A percentile compares a stretch with the other conserved stretches of the same genome.
Conservation (phyloP, 257 asterid genomes). For the Solanum clarkiae region DNA sequence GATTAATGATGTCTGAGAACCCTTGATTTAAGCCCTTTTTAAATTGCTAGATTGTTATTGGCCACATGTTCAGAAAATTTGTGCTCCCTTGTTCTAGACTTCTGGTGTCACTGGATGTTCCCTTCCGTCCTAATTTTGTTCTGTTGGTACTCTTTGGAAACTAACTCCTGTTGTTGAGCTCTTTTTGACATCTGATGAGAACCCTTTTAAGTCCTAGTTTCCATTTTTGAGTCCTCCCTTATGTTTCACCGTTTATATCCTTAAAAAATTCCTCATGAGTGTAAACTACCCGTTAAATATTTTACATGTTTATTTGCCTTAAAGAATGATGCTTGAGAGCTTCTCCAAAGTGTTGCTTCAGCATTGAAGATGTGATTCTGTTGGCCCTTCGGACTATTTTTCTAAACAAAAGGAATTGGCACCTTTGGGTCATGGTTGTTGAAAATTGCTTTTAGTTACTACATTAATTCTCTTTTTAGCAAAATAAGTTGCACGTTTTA, state of each 20-base stretch:
- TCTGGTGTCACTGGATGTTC: neutral
- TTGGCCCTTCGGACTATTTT: neutral
- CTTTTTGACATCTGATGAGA: neutral
- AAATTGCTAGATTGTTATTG: neutral
- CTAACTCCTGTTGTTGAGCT: neutral
- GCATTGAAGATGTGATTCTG: neutral
- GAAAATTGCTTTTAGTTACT: neutral
- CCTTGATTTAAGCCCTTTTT: neutral
- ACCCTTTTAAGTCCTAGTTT: neutral
- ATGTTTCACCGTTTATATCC: neutral
- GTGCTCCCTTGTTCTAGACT: neutral
- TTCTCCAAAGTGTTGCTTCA: neutral
- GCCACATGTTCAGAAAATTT: neutral
- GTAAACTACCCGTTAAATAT: neutral
- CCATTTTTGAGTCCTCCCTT: neutral
- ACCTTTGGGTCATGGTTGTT: neutral
- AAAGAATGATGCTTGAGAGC: neutral
- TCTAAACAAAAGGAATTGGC: neutral
- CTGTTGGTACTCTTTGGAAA: neutral
- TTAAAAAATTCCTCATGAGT: neutral
- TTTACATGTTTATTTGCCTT: neutral
- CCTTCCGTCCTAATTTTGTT: neutral
- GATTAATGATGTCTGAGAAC: neutral
- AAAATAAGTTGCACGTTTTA: neutral
- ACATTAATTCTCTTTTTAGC: neutral